Evolutionary conservation across 176 grass and related monocot species (phyloP), one percentile per base, ranked within the genome.

Genomic region (Poa annua): DNA sequence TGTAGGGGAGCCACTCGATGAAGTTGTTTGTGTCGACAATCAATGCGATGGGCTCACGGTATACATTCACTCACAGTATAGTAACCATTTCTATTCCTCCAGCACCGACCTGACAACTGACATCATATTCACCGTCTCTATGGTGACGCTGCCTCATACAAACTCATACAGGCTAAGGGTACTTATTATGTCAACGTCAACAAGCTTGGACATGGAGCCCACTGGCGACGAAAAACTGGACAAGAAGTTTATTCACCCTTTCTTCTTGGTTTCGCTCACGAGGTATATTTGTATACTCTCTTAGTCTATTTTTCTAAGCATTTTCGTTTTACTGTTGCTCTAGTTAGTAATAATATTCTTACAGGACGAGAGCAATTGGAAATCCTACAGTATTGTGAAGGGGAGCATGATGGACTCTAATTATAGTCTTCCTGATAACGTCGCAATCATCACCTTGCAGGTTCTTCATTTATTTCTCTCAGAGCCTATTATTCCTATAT

Each of bases 191-290:
- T 94, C 35, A 90, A 89, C 53, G 80, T 94, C 14, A 77, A 97
- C 32, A 85, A 91, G 75, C 74, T 91, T 62, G 92, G 90, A 80
- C 81, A 86, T 76, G 95, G 95, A 81, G 88, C 92, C 57, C 83
- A 90, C 61, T 94, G 95, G 90, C 88, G 95, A 38, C 80, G 92
- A 78, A 94, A 86, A 84, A 74, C 71, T 84, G 88, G 92, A 55
- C 95, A 97, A 79, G 78, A 94, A 92, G 86, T 92, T 66, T 94
- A 97, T 78, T 97, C 95, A 24, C 88, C 92, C 11, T 86, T 94
- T 92, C 95, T 97, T 81, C 66, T 94, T 79, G 95, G 92, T 77
- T 97, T 97, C 63, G 56, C 86, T 71, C 75, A 97, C 60, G 95
- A 90, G 92, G 90, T 97, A 91, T 63, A 66, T 81, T 75, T 56